Evolutionary conservation across 495 filamentous ascomycete genomes (phyloP).

Genomic region (Podospora anserina): DNA sequence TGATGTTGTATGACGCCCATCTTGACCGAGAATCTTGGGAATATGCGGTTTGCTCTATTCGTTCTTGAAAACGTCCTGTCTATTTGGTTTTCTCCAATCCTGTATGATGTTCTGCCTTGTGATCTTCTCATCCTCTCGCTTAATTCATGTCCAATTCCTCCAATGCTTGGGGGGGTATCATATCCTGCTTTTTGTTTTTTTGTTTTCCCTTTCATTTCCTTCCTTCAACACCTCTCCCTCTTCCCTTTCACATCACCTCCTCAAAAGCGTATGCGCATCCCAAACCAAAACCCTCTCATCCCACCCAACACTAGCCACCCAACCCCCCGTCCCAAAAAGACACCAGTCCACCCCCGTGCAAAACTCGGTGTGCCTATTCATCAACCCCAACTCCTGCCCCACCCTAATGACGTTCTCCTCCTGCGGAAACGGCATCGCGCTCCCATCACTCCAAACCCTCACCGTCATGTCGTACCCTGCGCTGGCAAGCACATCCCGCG

Average conservation of each 20-base stretch:
- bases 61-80: background rate
- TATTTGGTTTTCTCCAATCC: background rate
- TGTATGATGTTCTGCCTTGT: background rate
- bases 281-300: slow-evolving; percentile 87
- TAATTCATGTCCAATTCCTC: slow-evolving; percentile 2
- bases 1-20: no score
- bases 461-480: slow-evolving; percentile 98
- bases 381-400: slow-evolving; percentile 74
- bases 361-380: slow-evolving; percentile 93
- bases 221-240: background rate
- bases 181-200: slow-evolving; percentile 9
- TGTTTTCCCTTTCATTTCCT: background rate
- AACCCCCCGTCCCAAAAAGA: slow-evolving; percentile 89
- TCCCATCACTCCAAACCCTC: slow-evolving; percentile 84
- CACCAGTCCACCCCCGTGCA: slow-evolving; percentile 98
- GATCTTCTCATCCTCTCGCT: background rate
- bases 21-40: no score
- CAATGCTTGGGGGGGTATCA: slow-evolving; percentile 21
- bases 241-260: slow-evolving; percentile 15
- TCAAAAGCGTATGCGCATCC: slow-evolving; percentile 64
- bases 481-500: slow-evolving; percentile 75
- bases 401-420: slow-evolving; percentile 34
- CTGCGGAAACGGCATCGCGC: slow-evolving; percentile 41
- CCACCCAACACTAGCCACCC: slow-evolving; percentile 92
- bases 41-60: no score